Base-by-base conservation (phyloP, 169 alveolate species). In the Plasmodium ovale region DNA sequence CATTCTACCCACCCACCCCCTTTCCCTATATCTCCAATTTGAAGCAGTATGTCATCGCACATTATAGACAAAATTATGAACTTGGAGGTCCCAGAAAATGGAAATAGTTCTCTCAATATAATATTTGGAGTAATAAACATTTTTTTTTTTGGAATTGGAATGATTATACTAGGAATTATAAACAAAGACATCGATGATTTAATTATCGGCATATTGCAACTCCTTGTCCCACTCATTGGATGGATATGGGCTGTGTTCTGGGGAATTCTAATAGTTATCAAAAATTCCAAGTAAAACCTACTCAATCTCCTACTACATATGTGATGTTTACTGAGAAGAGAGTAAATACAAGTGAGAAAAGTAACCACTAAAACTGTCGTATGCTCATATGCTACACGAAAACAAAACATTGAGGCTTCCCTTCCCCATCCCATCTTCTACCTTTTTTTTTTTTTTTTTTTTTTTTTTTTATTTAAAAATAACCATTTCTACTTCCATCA, bases 211-310 rank as follows among this genome's bases (percentile, higher is more conserved):
- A 87, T 87, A 27, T 49, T 92, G 60, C 97, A 95, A 77, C 73
- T 95, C 19, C 60, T 93, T 10, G 59, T 94, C 0, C 97, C 97
- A 2, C 39, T 95, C 21, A 92, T 95, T 21, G 97, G 97, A 19
- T 95, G 97, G 97, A 37, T 93, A 33, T 95, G 97, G 97, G 92
- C 97, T 1, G 70, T 95, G 4, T 88, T 92, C 37, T 95, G 97
- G 97, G 97, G 97, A 6, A 68, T 94, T 44, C 39, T 92, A 4
- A 95, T 95, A n/a, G 88, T 95, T n/a, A 64, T 62, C 1, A 60
- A 74, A 21, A 92, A 89, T 35, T 58, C 88, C 0, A 74, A 58
- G 62, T 74, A 49, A 74, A 33, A 10, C 14, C 9, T 21, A 3
- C 49, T 5, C 27, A 5, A 42, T 19, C 6, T 19, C 3, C 27